These are phyloP conservation scores for Cladophialophora yegresii DNA, from an alignment of 2,329 filamentous ascomycete species.

Conservation along the genomic window DNA sequence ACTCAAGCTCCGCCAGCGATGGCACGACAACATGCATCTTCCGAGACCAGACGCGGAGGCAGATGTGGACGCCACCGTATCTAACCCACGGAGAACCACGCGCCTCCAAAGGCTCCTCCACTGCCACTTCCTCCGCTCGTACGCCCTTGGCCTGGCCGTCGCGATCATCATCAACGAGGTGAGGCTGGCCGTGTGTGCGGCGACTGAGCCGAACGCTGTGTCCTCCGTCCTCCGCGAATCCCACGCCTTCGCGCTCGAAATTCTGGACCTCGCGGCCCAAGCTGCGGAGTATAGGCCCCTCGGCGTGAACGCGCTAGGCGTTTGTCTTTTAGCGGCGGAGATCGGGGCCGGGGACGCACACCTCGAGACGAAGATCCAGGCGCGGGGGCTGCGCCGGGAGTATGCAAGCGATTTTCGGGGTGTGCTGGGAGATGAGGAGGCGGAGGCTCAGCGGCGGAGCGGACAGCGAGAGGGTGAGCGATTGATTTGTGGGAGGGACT, in stretches of 20 bases:
- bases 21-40: not conserved
- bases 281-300: not conserved
- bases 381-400: not conserved
- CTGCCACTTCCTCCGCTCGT: constrained; percentile 41
- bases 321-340: not conserved
- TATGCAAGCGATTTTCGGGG: not conserved
- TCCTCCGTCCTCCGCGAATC: not conserved
- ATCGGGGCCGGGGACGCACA: not conserved
- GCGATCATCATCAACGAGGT: constrained; percentile 39
- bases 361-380: not conserved
- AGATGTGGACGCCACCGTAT: not conserved
- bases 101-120: constrained; percentile 25
- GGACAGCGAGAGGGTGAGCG: not conserved
- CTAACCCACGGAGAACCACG: no score
- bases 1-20: constrained; percentile 19
- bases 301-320: not conserved
- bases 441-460: not conserved
- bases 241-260: not conserved
- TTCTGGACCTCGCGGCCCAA: not conserved
- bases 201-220: not conserved
- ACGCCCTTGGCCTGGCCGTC: constrained; percentile 41
- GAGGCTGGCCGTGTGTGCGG: constrained; percentile 10
- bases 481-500: not conserved
- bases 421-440: no score
- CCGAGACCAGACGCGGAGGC: constrained; percentile 7